Conservation (phyloP, 2,329 filamentous ascomycete species). For the Monilinia aucupariae region DNA sequence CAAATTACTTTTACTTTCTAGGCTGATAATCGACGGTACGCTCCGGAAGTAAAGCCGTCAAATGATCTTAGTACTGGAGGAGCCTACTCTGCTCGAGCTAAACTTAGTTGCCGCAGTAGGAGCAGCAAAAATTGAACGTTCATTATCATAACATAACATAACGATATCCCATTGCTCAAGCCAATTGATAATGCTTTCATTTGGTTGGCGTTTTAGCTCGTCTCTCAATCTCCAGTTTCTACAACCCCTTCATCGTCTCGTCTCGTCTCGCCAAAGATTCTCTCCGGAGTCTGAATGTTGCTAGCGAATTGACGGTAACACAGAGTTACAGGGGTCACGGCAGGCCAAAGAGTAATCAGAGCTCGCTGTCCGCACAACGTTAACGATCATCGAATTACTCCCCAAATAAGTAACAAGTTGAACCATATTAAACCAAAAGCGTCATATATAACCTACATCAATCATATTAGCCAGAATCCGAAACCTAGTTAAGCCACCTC, state of each 20-base stretch:
- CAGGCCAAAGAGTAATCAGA: background rate
- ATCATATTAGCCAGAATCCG: conserved; percentile 10
- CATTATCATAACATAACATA: background rate
- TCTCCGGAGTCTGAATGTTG: background rate
- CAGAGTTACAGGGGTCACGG: background rate
- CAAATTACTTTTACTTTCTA: conserved; percentile 3
- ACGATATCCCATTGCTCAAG: background rate
- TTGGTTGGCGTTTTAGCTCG: background rate
- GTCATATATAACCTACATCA: background rate
- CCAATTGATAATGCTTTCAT: background rate
- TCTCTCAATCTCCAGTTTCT: background rate
- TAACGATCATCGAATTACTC: background rate
- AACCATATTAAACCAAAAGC: background rate
- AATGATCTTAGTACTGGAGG: conserved; percentile 5
- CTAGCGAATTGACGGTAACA: background rate
- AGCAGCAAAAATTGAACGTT: background rate
- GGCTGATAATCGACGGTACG: conserved; percentile 5
- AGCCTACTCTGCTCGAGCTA: background rate
- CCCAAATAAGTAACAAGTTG: conserved; percentile 1
- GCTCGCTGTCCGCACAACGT: background rate
- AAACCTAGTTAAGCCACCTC: conserved; percentile 9
- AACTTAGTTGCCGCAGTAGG: background rate
- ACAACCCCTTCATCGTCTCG: conserved; percentile 5
- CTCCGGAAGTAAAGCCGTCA: conserved; percentile 11
- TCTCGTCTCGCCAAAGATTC: conserved; percentile 7